These are phyloP conservation scores for Hevea brasiliensis DNA, from an alignment of 345 rosid genomes.

Conservation along the genomic window DNA sequence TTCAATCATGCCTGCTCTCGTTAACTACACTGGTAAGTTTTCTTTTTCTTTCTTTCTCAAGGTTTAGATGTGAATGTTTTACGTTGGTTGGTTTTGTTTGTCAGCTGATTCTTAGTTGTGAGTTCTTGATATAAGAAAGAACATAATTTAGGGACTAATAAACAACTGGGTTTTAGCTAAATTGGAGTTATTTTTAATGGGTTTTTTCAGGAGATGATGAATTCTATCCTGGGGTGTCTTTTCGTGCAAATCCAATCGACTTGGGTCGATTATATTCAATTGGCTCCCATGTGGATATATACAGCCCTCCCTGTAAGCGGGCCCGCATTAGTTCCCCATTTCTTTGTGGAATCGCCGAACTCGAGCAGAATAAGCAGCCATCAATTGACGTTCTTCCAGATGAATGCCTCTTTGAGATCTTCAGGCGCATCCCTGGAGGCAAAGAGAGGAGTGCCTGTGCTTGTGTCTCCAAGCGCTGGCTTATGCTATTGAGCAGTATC, in stretches of 20 bases:
- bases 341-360: constrained; percentile 19
- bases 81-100: not conserved
- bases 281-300: constrained; percentile 44
- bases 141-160: not conserved
- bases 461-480: constrained; percentile 72
- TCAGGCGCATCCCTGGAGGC: constrained; percentile 49
- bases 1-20: constrained; percentile 64
- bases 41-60: not conserved
- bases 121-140: not conserved
- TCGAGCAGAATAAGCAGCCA: constrained; percentile 38
- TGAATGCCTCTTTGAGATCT: constrained; percentile 78
- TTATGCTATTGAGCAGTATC: constrained; percentile 53
- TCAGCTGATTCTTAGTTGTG: constrained; percentile 10
- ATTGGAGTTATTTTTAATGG: constrained; percentile 20
- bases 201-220: constrained; percentile 63
- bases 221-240: constrained; percentile 50
- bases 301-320: constrained; percentile 60
- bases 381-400: constrained; percentile 68
- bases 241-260: constrained; percentile 40
- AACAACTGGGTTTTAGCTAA: constrained; percentile 8
- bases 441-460: constrained; percentile 59
- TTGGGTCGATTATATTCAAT: constrained; percentile 42
- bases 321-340: constrained; percentile 51
- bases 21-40: constrained; percentile 53
- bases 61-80: not conserved